Evolutionary conservation across 768 basidiomycete genomes (phyloP).

Genomic region (Kwoniella bestiolae): DNA sequence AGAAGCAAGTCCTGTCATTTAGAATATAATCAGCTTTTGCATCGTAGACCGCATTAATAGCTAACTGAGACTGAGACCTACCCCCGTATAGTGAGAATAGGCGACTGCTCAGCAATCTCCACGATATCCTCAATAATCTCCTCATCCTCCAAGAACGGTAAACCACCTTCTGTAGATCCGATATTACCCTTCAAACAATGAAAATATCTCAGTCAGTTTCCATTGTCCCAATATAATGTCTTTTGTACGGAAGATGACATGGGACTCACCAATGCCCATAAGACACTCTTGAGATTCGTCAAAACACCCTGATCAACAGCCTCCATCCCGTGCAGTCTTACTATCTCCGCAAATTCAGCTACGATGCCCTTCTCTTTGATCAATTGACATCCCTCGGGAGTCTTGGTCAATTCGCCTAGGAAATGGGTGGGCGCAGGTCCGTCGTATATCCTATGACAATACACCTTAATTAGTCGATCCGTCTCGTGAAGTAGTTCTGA

Average conservation of each 20-base stretch:
- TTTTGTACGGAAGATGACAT: neutral
- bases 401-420: slow-evolving; percentile 97
- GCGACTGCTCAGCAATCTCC: slow-evolving; percentile 86
- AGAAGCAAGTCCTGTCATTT: slow-evolving; percentile 82
- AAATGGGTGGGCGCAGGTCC: slow-evolving; percentile 87
- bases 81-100: slow-evolving; percentile 91
- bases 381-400: slow-evolving; percentile 89
- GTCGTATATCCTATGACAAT: slow-evolving; percentile 35
- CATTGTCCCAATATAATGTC: no score
- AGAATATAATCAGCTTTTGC: no score
- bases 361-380: slow-evolving; percentile 90
- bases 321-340: slow-evolving; percentile 83
- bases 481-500: neutral
- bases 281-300: slow-evolving; percentile 85
- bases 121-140: slow-evolving; percentile 88
- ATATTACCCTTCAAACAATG: slow-evolving; percentile 77
- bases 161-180: slow-evolving; percentile 83
- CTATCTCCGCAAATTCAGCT: slow-evolving; percentile 84
- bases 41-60: no score
- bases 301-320: slow-evolving; percentile 81
- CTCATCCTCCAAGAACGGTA: slow-evolving; percentile 94
- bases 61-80: no score
- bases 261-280: slow-evolving; percentile 89
- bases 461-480: neutral
- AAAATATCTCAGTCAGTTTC: neutral